phyloP scores from a whole-genome alignment of 2,329 filamentous ascomycete genomes.

The Diaporthe vexans region DNA sequence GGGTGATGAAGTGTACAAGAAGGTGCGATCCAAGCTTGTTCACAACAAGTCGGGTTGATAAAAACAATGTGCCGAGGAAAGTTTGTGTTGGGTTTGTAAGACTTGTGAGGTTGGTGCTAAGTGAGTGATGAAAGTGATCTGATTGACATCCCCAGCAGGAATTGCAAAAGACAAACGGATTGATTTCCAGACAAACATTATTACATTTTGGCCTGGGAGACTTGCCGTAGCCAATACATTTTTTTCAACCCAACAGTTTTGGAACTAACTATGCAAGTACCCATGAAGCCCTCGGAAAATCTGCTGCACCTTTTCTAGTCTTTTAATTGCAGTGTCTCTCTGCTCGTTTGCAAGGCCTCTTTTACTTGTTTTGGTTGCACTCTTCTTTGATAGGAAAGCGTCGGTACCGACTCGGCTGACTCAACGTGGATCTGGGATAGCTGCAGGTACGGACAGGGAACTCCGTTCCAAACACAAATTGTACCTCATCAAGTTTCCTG shows the following conservation, averaged over 20 bases:
- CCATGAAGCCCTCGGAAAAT: not conserved
- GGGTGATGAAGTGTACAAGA: not conserved
- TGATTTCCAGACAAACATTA: not conserved
- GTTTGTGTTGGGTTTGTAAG: not conserved
- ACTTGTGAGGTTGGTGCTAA: not conserved
- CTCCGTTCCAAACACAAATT: not conserved
- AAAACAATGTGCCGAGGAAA: not conserved
- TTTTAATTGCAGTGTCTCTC: not conserved
- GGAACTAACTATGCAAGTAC: not conserved
- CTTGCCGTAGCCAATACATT: no score
- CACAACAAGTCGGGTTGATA: not conserved
- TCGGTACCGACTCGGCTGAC: constrained; percentile 23
- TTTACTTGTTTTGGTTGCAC: not conserved
- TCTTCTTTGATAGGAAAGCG: not conserved
- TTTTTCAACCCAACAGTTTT: not conserved
- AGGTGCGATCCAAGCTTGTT: not conserved
- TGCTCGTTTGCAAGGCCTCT: constrained; percentile 24
- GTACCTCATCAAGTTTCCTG: not conserved
- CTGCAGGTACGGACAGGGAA: constrained; percentile 30
- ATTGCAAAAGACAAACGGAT: constrained; percentile 10
- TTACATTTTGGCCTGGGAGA: not conserved
- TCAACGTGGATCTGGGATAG: constrained; percentile 1
- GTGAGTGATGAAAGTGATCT: not conserved
- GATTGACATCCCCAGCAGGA: not conserved
- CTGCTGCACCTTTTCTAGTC: not conserved